Base-by-base conservation (phyloP, 768 basidiomycete genomes). In the Leccinum incarnatum region DNA sequence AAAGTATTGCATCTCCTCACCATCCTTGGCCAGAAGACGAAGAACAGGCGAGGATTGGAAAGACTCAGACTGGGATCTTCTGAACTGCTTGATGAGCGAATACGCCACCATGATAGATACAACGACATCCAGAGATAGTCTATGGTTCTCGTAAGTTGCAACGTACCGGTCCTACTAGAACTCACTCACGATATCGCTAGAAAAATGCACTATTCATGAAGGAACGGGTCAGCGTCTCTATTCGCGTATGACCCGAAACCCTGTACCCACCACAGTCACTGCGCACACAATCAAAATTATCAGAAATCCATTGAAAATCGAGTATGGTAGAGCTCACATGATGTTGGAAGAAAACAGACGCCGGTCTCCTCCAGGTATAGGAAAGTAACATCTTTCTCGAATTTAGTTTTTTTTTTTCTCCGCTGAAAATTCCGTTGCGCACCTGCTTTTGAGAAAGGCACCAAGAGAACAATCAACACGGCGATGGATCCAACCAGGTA, bases 1-100 rank as follows among this genome's bases (percentile, higher is more conserved):
- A 19, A 45, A 23, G 12, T 8, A 47, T 56, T 60, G 25, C 14
- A 21, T 14, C 12, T 29, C 14, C 62, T 63, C 47, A 64, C 62
- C 62, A 30, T 63, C 62, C 49, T 27, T 29, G 15, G 51, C 12
- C 7, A 63, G 57, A 21, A 47, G 1, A 21, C 4, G 15, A 12
- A 61, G 23, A 4, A 65, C 45, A 2, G 25, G 10, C 14, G 62
- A 60, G 5, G 30, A 23, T 1, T 46, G 51, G 2, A 59, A 54
- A 42, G 1, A 23, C 23, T 23, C 23, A 23, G 23, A 1, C 2
- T 15, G 51, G 7, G 37, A 42, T 15, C 25, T 45, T 34, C 4
- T 42, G 30, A 47, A 61, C 21, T 56, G 51, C 47, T 30, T 36
- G 54, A 27, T n/a, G 7, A 62, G 36, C 27, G 53, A 62, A 34